Evolutionary conservation across 768 basidiomycete species (phyloP), one percentile per base, ranked within the genome.

Genomic region (Hydnum rufescens): DNA sequence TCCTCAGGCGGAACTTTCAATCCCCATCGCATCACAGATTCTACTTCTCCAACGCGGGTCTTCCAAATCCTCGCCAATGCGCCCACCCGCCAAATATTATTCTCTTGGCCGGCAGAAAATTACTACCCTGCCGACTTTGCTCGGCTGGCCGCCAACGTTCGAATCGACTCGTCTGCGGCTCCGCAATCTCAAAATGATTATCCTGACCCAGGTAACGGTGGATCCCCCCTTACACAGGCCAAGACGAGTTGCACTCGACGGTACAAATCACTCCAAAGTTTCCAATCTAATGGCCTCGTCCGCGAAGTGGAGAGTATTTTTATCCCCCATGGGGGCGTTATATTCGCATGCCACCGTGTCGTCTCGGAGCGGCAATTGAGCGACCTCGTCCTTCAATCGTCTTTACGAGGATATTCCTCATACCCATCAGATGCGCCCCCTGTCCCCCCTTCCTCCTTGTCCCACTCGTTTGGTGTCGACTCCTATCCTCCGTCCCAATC

Each of bases 241-340:
- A 86, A 83, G 69, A 89, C 85, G 49, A 82, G 77, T 65, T 89
- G 85, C 60, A 87, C 84, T 57, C 74, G 84, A 64, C 72, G 85
- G 61, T 88, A 80, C 70, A 80, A 80, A 64, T 78, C 82, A 42
- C 70, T 71, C 53, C 80, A 80, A 62, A 68, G 68, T 58, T 74
- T 82, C 18, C 31, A 73, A 71, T 54, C 44, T 13, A 25, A 28
- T 8, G 13, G 13, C 13, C 13, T 47, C 16, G 26, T 8, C 44
- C 13, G 8, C 16, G 75, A 79, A 64, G 81, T 87, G 28, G 84
- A 87, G 63, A 86, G 82, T 66, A 80, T 88, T 57, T 88, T 83
- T 65, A 85, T 87, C 65, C 85, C 86, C 63, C 83, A 89, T 75
- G 85, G 85, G 47, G 58, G 63, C 46, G 63, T 68, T 54, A 68